These are phyloP conservation scores for Solanum habrochaites DNA, from an alignment of 257 asterid species.

Conservation along the genomic window DNA sequence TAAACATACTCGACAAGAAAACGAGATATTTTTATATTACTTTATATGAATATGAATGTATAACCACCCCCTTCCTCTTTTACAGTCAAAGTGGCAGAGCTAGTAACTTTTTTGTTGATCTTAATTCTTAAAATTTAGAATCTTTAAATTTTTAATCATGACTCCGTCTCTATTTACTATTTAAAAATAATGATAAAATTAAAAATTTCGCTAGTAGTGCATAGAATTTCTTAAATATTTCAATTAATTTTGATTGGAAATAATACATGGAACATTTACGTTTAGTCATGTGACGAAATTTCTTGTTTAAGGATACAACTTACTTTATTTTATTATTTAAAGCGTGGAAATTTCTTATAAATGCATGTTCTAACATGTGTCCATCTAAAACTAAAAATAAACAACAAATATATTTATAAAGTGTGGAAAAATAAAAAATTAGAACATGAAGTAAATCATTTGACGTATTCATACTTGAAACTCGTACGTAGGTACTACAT, in stretches of 20 bases:
- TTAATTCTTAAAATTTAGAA: too few species aligned
- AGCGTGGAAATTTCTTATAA: neutral
- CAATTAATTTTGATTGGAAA: neutral
- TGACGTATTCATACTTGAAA: neutral
- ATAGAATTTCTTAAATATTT: neutral
- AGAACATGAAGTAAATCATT: neutral
- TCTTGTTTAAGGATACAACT: neutral
- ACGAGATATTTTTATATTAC: neutral
- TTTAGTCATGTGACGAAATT: neutral
- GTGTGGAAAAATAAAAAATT: neutral
- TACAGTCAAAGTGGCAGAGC: neutral
- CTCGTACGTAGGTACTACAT: neutral
- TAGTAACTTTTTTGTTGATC: rapidly evolving
- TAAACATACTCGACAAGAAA: neutral
- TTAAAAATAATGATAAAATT: too few species aligned
- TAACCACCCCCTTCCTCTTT: neutral
- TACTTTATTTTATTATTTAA: neutral
- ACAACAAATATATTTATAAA: neutral
- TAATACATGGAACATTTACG: neutral
- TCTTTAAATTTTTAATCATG: rapidly evolving
- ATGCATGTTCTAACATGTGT: neutral
- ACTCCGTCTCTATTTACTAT: neutral
- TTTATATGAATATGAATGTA: too few species aligned
- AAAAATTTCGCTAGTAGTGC: neutral
- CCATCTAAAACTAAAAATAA: neutral